Conservation (phyloP, 768 basidiomycete genomes). For the Mrakia hoshinonis region DNA sequence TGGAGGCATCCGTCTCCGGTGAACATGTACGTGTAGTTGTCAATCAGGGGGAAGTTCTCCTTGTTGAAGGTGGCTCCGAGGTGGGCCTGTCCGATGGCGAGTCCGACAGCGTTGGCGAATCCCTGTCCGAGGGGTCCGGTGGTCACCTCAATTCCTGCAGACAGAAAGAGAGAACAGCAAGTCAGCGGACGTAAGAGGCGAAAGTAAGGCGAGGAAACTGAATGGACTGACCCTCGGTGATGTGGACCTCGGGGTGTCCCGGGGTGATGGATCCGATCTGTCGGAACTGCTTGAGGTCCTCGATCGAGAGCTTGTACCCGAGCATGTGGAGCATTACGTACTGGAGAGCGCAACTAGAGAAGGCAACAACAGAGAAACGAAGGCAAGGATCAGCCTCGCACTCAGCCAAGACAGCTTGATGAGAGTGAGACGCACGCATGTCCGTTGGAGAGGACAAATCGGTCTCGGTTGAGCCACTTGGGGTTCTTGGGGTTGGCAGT, state of each 20-base stretch:
- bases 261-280: slow-evolving; percentile 83
- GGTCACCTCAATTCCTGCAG: slow-evolving; percentile 51
- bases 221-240: slow-evolving; percentile 52
- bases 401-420: not conserved
- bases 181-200: not conserved
- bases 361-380: not conserved
- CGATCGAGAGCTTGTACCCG: slow-evolving; percentile 83
- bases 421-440: slow-evolving; percentile 44
- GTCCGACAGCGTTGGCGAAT: slow-evolving; percentile 83
- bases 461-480: slow-evolving; percentile 92
- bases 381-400: not conserved
- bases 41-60: slow-evolving; percentile 62
- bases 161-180: not conserved
- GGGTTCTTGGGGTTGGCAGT: slow-evolving; percentile 80
- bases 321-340: slow-evolving; percentile 84
- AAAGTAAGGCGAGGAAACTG: not conserved
- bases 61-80: slow-evolving; percentile 84
- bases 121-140: slow-evolving; percentile 89
- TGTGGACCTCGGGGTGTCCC: slow-evolving; percentile 75
- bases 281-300: slow-evolving; percentile 88
- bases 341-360: slow-evolving; percentile 74
- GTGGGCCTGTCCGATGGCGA: slow-evolving; percentile 89
- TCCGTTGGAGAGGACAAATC: slow-evolving; percentile 95
- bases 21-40: slow-evolving; percentile 87
- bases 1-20: slow-evolving; percentile 91